Conservation (phyloP, 1,284 basidiomycete species). For the Cryptococcus hybrid region DNA sequence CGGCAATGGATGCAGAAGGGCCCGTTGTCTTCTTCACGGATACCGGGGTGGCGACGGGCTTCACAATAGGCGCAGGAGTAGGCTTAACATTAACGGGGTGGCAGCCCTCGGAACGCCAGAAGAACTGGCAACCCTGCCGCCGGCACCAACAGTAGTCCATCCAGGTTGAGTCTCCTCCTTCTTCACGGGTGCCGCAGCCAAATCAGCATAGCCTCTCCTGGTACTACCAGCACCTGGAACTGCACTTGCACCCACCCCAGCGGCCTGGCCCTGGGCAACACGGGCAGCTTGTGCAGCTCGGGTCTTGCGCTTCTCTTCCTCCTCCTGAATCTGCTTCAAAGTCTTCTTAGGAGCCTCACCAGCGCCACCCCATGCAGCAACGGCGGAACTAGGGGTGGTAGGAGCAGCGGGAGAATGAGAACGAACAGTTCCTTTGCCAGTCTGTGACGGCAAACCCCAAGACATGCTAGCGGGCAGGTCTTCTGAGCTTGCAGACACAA, state of each 20-base stretch:
- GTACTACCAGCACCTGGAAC: constrained; percentile 29
- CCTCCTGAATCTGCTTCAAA: constrained; percentile 98
- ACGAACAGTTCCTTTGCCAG: constrained; percentile 25
- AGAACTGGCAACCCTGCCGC: constrained; percentile 60
- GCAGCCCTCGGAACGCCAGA: constrained; percentile 18
- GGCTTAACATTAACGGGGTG: constrained; percentile 36
- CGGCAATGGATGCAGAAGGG: constrained; percentile 55
- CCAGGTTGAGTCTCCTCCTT: constrained; percentile 55
- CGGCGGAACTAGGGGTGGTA: constrained; percentile 39
- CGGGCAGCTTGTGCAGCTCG: constrained; percentile 47
- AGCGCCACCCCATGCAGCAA: constrained; percentile 46
- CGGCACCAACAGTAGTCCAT: constrained; percentile 83
- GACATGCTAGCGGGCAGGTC: constrained; percentile 43
- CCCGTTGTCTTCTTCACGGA: constrained; percentile 21
- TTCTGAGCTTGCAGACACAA: constrained; percentile 34
- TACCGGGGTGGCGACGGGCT: constrained; percentile 15
- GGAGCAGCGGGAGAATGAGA: constrained; percentile 44
- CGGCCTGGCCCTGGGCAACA: constrained; percentile 18
- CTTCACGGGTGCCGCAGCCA: constrained; percentile 59
- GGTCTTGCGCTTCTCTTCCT: constrained; percentile 84
- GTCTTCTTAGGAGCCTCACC: constrained; percentile 70
- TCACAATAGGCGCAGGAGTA: constrained; percentile 14
- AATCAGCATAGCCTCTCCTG: constrained; percentile 75
- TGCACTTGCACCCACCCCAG: constrained; percentile 50
- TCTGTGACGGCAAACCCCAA: constrained; percentile 51